Conservation (phyloP, 352 stramenopile species). For the Pythium pectinolyticum region DNA sequence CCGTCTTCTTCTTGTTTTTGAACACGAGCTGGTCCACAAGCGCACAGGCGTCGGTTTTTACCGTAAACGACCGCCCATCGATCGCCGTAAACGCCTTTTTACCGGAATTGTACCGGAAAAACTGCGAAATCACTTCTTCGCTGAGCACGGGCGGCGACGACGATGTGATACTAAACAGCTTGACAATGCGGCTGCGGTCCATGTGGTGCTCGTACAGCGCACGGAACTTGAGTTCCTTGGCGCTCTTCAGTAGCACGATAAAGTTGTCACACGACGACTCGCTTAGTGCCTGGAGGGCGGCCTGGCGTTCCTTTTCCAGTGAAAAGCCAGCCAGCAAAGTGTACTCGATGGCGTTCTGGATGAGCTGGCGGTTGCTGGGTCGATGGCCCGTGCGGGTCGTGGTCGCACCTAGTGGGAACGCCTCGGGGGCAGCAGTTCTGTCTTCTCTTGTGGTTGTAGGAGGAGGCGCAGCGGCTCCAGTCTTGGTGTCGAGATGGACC, state of each 20-base stretch:
- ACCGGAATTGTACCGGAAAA: slow-evolving; percentile 84
- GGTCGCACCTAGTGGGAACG: slow-evolving; percentile 5
- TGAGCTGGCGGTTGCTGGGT: slow-evolving; percentile 64
- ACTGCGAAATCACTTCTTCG: slow-evolving; percentile 51
- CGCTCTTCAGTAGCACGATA: slow-evolving; percentile 70
- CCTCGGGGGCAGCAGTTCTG: neutral
- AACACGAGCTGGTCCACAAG: slow-evolving; percentile 56
- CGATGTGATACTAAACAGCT: slow-evolving; percentile 41
- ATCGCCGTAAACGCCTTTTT: slow-evolving; percentile 78
- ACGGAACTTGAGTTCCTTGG: slow-evolving; percentile 74
- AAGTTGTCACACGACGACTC: slow-evolving; percentile 66
- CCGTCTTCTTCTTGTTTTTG: slow-evolving; percentile 50
- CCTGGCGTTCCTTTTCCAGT: slow-evolving; percentile 52
- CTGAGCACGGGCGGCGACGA: slow-evolving; percentile 36
- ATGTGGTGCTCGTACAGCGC: slow-evolving; percentile 69
- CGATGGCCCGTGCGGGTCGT: slow-evolving; percentile 22
- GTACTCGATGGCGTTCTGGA: slow-evolving; percentile 83
- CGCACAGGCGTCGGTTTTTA: slow-evolving; percentile 73
- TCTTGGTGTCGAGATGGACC: neutral
- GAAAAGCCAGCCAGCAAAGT: slow-evolving; percentile 67
- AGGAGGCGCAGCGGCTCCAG: neutral
- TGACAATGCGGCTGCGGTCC: slow-evolving; percentile 38
- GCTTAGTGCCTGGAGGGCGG: slow-evolving; percentile 43
- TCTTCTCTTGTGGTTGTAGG: neutral
- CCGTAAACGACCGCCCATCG: slow-evolving; percentile 67